Conservation (phyloP, 2,329 filamentous ascomycete species). For the Penicillium sp. region DNA sequence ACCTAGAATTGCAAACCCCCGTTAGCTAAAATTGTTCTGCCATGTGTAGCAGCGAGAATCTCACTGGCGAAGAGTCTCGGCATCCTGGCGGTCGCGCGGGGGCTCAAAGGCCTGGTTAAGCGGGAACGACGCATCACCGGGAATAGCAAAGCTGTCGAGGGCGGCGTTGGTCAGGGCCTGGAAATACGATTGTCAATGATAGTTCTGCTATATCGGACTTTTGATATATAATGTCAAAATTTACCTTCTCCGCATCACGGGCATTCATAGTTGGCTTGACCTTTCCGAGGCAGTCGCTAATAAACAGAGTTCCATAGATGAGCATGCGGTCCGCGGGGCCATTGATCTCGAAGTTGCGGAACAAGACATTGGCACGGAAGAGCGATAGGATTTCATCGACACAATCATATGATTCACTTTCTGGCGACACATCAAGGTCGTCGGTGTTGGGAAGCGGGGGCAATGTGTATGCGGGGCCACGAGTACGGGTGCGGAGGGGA, state of each 20-base stretch:
- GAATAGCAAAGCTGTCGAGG: conserved; percentile 93
- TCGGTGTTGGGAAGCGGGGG: conserved; percentile 58
- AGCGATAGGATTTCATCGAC: conserved; percentile 89
- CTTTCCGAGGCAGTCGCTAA: conserved; percentile 85
- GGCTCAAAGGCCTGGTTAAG: conserved; percentile 96
- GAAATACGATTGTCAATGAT: conserved; percentile 28
- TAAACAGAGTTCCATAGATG: conserved; percentile 93
- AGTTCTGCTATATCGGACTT: background rate
- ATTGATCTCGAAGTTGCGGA: conserved; percentile 99
- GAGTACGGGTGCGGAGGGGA: conserved; percentile 88
- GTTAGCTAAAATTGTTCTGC: background rate
- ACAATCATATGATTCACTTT: conserved; percentile 91
- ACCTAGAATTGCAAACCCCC: conserved; percentile 29
- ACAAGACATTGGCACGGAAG: conserved; percentile 97
- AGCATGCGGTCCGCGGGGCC: conserved; percentile 90
- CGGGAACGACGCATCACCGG: conserved; percentile 88
- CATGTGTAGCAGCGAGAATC: conserved; percentile 14
- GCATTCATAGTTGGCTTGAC: conserved; percentile 71
- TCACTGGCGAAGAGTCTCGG: conserved; percentile 84
- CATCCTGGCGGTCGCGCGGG: conserved; percentile 80
- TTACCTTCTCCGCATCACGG: conserved; percentile 65
- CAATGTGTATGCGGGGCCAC: conserved; percentile 90
- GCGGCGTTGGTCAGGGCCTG: conserved; percentile 86
- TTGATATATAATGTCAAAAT: background rate
- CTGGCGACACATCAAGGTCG: conserved; percentile 64